phyloP scores from a whole-genome alignment of 768 basidiomycete genomes.

The Pulveroboletus sp. region DNA sequence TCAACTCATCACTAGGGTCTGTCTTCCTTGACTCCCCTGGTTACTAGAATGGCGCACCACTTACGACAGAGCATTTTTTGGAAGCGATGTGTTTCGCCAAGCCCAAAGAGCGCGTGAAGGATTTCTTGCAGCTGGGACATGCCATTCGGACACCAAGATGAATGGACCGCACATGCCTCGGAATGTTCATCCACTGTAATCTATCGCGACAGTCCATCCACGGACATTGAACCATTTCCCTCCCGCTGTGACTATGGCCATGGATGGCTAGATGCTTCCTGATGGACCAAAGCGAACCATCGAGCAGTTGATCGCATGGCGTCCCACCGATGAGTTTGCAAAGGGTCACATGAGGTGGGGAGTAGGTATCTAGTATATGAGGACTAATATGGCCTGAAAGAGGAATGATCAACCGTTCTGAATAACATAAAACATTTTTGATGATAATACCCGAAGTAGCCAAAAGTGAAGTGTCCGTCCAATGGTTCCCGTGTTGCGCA shows the following conservation, averaged over 20 bases:
- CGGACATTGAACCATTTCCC: conserved; percentile 2
- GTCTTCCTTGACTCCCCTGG: too few species aligned
- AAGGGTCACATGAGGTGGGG: not conserved
- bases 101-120: conserved; percentile 10
- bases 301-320: not conserved
- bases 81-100: conserved; percentile 11
- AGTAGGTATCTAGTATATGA: too few species aligned
- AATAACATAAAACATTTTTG: not conserved
- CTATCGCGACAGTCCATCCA: conserved; percentile 5
- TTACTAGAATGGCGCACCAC: too few species aligned
- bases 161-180: conserved; percentile 9
- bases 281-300: not conserved
- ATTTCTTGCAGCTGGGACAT: conserved; percentile 7
- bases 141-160: conserved; percentile 7
- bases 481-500: not conserved
- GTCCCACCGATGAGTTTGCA: not conserved
- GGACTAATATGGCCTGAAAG: not conserved
- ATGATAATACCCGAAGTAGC: not conserved
- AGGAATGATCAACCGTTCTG: not conserved
- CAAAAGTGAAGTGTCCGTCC: not conserved
- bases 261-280: conserved; percentile 5
- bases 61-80: conserved; percentile 3
- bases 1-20: not conserved
- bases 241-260: conserved; percentile 3
- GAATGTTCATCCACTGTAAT: conserved; percentile 9